Percentiles rank a stretch among this genome's conserved stretches.
These are phyloP conservation scores for Leonotis leonurus DNA, from an alignment of 257 asterid genomes.

Conservation along the genomic window DNA sequence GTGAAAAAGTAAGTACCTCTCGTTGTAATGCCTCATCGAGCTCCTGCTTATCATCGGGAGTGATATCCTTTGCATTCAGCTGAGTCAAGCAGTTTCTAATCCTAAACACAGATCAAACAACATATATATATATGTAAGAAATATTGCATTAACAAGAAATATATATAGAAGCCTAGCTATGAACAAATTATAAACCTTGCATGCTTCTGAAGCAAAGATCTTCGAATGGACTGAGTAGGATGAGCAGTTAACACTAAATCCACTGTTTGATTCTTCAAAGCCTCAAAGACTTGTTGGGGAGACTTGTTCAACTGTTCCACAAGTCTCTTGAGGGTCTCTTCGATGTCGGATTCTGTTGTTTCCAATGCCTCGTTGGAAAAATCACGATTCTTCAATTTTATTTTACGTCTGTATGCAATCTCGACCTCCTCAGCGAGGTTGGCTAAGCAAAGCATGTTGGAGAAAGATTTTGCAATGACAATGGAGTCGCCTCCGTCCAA, in stretches of 20 bases:
- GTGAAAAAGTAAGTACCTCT: constrained; percentile 48
- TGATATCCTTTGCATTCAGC: constrained; percentile 63
- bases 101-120: constrained; percentile 25
- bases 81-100: constrained; percentile 69
- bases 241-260: constrained; percentile 82
- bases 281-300: constrained; percentile 72
- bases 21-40: constrained; percentile 84
- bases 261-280: constrained; percentile 82
- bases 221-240: constrained; percentile 86
- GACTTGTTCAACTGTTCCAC: constrained; percentile 67
- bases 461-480: constrained; percentile 71
- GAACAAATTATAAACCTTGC: constrained; percentile 42
- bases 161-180: not conserved
- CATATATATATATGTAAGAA: not conserved
- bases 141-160: no score
- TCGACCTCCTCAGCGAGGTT: constrained; percentile 95
- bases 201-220: constrained; percentile 90
- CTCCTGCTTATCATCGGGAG: constrained; percentile 83
- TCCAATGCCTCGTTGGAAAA: constrained; percentile 79
- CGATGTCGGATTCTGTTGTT: constrained; percentile 76
- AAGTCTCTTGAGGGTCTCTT: constrained; percentile 72
- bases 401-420: constrained; percentile 77
- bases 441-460: constrained; percentile 81
- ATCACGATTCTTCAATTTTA: constrained; percentile 55
- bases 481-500: constrained; percentile 90